These are phyloP conservation scores for Deinandra increscens DNA, from an alignment of 129 eudicot genomes.

Conservation along the genomic window DNA sequence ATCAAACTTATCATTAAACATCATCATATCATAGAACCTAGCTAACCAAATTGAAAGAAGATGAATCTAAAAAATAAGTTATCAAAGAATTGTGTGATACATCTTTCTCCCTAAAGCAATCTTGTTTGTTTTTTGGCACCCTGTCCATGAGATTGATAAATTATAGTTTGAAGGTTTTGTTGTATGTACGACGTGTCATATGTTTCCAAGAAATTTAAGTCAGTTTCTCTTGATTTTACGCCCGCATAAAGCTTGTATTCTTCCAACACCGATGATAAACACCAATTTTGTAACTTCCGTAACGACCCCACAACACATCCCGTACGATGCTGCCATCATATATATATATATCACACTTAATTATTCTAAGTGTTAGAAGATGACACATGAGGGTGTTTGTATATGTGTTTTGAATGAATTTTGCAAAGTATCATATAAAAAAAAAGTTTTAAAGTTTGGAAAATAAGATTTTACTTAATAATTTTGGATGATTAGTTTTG, in stretches of 20 bases:
- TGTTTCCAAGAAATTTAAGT: constrained; percentile 45
- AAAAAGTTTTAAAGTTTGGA: too few species aligned
- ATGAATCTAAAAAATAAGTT: constrained; percentile 24
- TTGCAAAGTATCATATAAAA: too few species aligned
- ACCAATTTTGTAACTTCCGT: constrained; percentile 64
- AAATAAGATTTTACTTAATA: not conserved
- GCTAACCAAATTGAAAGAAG: constrained; percentile 18
- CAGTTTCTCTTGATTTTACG: constrained; percentile 43
- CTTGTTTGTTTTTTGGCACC: constrained; percentile 47
- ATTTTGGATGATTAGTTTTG: too few species aligned
- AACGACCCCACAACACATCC: constrained; percentile 66
- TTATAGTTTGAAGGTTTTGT: constrained; percentile 47
- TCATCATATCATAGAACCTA: constrained; percentile 16
- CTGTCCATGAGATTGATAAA: constrained; percentile 53
- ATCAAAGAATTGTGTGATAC: constrained; percentile 32
- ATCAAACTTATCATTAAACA: constrained; percentile 15
- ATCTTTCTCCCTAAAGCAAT: constrained; percentile 45
- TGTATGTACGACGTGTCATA: constrained; percentile 41
- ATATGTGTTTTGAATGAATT: too few species aligned
- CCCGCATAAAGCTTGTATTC: constrained; percentile 63
- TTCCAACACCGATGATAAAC: constrained; percentile 51
- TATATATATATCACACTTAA: not conserved
- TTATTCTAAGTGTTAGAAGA: not conserved
- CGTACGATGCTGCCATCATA: constrained; percentile 63
- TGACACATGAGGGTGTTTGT: too few species aligned